phyloP scores from a whole-genome alignment of 768 basidiomycete species.

The Pleurotus giganteus region DNA sequence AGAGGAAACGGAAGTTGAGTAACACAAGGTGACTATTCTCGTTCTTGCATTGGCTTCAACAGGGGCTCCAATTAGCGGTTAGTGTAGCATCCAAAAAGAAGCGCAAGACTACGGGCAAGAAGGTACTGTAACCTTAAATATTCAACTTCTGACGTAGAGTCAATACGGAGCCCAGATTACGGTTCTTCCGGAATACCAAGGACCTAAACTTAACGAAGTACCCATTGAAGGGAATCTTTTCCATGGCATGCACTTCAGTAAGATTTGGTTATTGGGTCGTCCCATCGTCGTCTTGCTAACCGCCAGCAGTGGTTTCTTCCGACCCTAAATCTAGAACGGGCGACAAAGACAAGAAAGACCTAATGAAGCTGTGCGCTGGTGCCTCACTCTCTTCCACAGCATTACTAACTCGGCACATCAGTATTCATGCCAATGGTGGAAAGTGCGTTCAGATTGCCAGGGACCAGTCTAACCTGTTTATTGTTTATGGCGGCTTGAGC shows the following conservation, averaged over 20 bases:
- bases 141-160: neutral
- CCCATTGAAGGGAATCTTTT: conserved; percentile 66
- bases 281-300: neutral
- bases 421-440: conserved; percentile 73
- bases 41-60: neutral
- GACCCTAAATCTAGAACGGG: conserved; percentile 70
- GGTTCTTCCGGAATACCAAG: conserved; percentile 65
- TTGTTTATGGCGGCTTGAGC: conserved; percentile 68
- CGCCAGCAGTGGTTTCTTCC: conserved; percentile 63
- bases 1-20: conserved; percentile 73
- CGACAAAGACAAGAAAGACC: conserved; percentile 64
- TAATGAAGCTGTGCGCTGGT: conserved; percentile 59
- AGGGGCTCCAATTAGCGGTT: conserved; percentile 23
- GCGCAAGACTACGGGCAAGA: conserved; percentile 49
- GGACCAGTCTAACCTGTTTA: conserved; percentile 47
- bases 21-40: conserved; percentile 42
- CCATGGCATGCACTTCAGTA: conserved; percentile 76
- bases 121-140: conserved; percentile 31
- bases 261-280: conserved; percentile 24
- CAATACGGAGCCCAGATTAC: conserved; percentile 36
- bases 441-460: conserved; percentile 58
- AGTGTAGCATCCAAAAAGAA: conserved; percentile 48
- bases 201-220: conserved; percentile 60
- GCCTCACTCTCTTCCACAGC: neutral
- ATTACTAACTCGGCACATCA: conserved; percentile 22